Evolutionary conservation across 768 basidiomycete species (phyloP).

Genomic region (Dacryopinax primogenitus): DNA sequence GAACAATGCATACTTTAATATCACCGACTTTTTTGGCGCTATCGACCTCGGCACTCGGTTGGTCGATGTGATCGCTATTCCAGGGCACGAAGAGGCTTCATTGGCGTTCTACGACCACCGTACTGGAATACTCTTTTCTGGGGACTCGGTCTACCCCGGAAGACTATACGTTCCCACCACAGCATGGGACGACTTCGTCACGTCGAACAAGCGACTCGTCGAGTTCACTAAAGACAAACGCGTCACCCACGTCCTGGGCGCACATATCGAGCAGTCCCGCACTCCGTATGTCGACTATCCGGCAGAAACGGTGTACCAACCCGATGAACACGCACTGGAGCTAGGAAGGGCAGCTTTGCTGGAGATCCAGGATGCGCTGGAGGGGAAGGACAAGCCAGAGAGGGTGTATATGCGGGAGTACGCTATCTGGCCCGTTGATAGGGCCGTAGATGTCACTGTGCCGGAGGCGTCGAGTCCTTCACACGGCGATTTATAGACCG

Average conservation of each 20-base stretch:
- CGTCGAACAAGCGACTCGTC: not conserved
- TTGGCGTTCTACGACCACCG: slow-evolving; percentile 2
- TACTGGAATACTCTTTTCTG: not conserved
- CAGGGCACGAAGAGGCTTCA: slow-evolving; percentile 1
- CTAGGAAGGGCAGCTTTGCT: not conserved
- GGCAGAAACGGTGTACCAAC: not conserved
- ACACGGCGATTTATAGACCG: not conserved
- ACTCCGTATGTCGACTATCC: slow-evolving; percentile 7
- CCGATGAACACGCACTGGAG: not conserved
- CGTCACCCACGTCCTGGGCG: not conserved
- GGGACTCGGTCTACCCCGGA: slow-evolving; percentile 7
- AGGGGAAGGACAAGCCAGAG: not conserved
- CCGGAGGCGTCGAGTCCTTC: not conserved
- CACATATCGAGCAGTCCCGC: slow-evolving; percentile 5
- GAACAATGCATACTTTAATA: slow-evolving; percentile 1
- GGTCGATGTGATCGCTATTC: not conserved
- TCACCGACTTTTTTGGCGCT: not conserved
- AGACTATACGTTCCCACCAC: not conserved
- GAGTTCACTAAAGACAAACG: slow-evolving; percentile 6
- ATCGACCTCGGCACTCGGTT: not conserved
- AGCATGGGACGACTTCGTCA: slow-evolving; percentile 1
- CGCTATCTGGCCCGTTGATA: not conserved
- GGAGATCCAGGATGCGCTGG: slow-evolving; percentile 1
- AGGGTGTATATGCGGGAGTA: slow-evolving; percentile 7
- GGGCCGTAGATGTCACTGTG: not conserved